These are phyloP conservation scores for Calonectria fujianensis DNA, from an alignment of 2,329 filamentous ascomycete species.

Conservation along the genomic window DNA sequence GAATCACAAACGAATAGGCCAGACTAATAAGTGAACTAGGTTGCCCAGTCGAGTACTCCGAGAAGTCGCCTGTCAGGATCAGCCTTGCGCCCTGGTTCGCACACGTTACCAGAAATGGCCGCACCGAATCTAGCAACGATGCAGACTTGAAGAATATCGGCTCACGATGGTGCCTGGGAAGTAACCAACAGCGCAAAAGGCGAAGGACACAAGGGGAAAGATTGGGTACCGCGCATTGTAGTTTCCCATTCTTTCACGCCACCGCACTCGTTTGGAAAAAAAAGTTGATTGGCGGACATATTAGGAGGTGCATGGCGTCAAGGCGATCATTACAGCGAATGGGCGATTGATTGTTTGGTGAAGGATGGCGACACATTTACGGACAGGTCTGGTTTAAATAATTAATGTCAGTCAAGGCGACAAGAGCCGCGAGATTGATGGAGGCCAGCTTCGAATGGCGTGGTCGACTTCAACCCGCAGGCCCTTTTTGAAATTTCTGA, in stretches of 20 bases:
- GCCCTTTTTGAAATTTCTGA: slow-evolving; percentile 52
- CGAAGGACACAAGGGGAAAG: not conserved
- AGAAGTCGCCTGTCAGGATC: slow-evolving; percentile 24
- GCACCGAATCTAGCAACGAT: not conserved
- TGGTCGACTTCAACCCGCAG: slow-evolving; percentile 53
- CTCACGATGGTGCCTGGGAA: not conserved
- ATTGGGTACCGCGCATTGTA: not conserved
- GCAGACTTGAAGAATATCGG: not conserved
- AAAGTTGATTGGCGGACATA: slow-evolving; percentile 38
- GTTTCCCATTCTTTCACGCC: not conserved
- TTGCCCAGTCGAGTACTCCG: not conserved
- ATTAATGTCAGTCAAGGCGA: slow-evolving; percentile 55
- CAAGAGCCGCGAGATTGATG: slow-evolving; percentile 42
- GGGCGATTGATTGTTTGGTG: slow-evolving; percentile 51
- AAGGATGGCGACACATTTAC: slow-evolving; percentile 58
- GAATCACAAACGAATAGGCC: not conserved
- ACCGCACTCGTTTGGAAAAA: slow-evolving; percentile 10
- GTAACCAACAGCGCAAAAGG: not conserved
- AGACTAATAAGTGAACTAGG: not conserved
- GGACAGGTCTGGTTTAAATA: slow-evolving; percentile 56
- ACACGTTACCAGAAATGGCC: not conserved
- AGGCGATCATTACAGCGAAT: slow-evolving; percentile 58
- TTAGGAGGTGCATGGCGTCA: slow-evolving; percentile 51
- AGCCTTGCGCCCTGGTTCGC: slow-evolving; percentile 6
- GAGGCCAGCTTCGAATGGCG: slow-evolving; percentile 52